Conservation (phyloP, 768 basidiomycete genomes). For the Tremella fuciformis region DNA sequence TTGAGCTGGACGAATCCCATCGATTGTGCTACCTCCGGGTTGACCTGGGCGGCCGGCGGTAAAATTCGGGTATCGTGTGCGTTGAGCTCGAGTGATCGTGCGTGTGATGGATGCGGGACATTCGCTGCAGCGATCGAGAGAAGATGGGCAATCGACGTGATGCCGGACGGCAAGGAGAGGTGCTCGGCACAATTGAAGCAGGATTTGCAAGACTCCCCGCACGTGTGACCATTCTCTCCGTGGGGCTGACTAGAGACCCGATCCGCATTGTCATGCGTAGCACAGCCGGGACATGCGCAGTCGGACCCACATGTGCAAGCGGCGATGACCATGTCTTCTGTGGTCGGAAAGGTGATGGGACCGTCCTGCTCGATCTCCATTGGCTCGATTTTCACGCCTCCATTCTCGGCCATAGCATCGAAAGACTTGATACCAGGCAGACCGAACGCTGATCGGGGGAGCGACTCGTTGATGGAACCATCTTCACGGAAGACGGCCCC, state of each 20-base stretch:
- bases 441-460: slow-evolving; percentile 36
- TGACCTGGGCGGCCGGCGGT: slow-evolving; percentile 34
- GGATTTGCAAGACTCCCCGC: slow-evolving; percentile 35
- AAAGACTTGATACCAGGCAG: slow-evolving; percentile 42
- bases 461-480: slow-evolving; percentile 27
- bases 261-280: slow-evolving; percentile 35
- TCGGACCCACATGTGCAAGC: slow-evolving; percentile 51
- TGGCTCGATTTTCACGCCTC: slow-evolving; percentile 27
- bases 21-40: slow-evolving; percentile 34
- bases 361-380: slow-evolving; percentile 35
- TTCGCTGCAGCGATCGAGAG: slow-evolving; percentile 40
- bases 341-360: slow-evolving; percentile 38
- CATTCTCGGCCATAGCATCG: slow-evolving; percentile 32
- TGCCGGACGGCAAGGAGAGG: slow-evolving; percentile 39
- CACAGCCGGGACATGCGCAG: slow-evolving; percentile 51
- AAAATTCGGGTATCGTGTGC: slow-evolving; percentile 41
- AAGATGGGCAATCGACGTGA: slow-evolving; percentile 44
- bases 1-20: slow-evolving; percentile 45
- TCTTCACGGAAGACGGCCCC: slow-evolving; percentile 38
- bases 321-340: slow-evolving; percentile 40
- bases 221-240: slow-evolving; percentile 18
- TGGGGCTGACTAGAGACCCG: not conserved
- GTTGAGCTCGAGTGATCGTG: slow-evolving; percentile 20
- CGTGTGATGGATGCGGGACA: slow-evolving; percentile 30
- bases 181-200: slow-evolving; percentile 42